phyloP scores from a whole-genome alignment of 768 basidiomycete genomes.

The Leccinum pellstonianum region DNA sequence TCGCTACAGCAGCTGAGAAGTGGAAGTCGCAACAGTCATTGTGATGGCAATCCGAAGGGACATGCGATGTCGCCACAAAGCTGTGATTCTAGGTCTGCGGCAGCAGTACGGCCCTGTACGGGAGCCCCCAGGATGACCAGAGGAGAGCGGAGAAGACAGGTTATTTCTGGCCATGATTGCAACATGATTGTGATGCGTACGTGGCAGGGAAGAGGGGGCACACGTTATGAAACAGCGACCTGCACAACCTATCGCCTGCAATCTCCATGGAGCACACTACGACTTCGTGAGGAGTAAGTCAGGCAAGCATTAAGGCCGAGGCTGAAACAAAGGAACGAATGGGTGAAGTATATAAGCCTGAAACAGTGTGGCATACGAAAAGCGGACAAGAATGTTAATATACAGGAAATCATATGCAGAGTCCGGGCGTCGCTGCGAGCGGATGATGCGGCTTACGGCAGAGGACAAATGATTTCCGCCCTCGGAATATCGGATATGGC shows the following conservation, averaged over 20 bases:
- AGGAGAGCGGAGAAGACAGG: neutral
- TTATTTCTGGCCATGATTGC: slow-evolving; percentile 1
- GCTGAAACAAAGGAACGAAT: neutral
- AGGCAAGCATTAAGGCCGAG: neutral
- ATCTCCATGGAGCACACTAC: slow-evolving; percentile 2
- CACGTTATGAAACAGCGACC: neutral
- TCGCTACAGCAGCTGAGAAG: neutral
- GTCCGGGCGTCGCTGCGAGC: neutral
- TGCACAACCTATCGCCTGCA: neutral
- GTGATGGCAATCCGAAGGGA: neutral
- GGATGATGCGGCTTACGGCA: slow-evolving; percentile 10
- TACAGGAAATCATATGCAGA: neutral
- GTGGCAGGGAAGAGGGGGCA: neutral
- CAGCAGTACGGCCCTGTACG: too few relatives aligned
- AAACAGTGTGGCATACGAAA: slow-evolving; percentile 1
- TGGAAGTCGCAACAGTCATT: neutral
- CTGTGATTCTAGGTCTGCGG: neutral
- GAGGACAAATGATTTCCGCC: neutral
- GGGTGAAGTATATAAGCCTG: slow-evolving; percentile 3
- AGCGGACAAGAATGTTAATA: slow-evolving; percentile 1
- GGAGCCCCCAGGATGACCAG: neutral
- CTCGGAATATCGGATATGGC: slow-evolving; percentile 11
- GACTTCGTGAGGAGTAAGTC: neutral
- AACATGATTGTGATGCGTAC: slow-evolving; percentile 1
- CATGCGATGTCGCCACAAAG: neutral